Evolutionary conservation across 2,329 filamentous ascomycete genomes (phyloP).

Genomic region (Paecilomyces sp.): DNA sequence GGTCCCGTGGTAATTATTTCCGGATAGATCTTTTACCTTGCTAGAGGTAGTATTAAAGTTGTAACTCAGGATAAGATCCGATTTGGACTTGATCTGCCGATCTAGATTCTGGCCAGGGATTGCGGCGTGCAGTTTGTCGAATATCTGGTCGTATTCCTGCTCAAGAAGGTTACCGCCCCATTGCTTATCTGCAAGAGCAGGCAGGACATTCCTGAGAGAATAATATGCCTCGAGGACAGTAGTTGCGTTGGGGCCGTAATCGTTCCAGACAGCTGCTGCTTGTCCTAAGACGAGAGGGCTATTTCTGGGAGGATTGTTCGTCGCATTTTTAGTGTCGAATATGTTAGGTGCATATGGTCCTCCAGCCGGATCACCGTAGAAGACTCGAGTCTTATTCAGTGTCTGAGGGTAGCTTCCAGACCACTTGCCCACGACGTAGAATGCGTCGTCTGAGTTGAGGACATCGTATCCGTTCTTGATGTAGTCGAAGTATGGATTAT

Average conservation of each 20-base stretch:
- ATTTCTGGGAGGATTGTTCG: slow-evolving; percentile 39
- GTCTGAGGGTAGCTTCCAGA: slow-evolving; percentile 35
- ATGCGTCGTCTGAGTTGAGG: slow-evolving; percentile 46
- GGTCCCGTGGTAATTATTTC: slow-evolving; percentile 32
- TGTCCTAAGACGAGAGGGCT: slow-evolving; percentile 39
- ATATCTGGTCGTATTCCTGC: slow-evolving; percentile 33
- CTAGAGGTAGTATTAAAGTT: slow-evolving; percentile 27
- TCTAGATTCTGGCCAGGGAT: slow-evolving; percentile 45
- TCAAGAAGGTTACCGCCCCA: slow-evolving; percentile 44
- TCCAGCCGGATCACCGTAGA: slow-evolving; percentile 37
- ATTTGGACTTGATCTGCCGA: slow-evolving; percentile 32
- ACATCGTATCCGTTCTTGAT: slow-evolving; percentile 44
- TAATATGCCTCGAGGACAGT: slow-evolving; percentile 45
- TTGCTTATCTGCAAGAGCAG: slow-evolving; percentile 47
- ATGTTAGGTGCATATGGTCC: slow-evolving; percentile 40
- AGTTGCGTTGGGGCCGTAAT: slow-evolving; percentile 44
- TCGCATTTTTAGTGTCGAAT: slow-evolving; percentile 41
- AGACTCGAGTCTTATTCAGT: slow-evolving; percentile 40
- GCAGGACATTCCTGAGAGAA: slow-evolving; percentile 38
- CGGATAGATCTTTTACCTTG: slow-evolving; percentile 16
- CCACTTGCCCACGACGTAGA: slow-evolving; percentile 45
- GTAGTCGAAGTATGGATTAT: slow-evolving; percentile 42
- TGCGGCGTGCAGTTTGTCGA: slow-evolving; percentile 31
- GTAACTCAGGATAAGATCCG: slow-evolving; percentile 39
- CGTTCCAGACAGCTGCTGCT: slow-evolving; percentile 46